Conservation (phyloP, 2,329 filamentous ascomycete genomes). For the Orbilia ellipsospora region DNA sequence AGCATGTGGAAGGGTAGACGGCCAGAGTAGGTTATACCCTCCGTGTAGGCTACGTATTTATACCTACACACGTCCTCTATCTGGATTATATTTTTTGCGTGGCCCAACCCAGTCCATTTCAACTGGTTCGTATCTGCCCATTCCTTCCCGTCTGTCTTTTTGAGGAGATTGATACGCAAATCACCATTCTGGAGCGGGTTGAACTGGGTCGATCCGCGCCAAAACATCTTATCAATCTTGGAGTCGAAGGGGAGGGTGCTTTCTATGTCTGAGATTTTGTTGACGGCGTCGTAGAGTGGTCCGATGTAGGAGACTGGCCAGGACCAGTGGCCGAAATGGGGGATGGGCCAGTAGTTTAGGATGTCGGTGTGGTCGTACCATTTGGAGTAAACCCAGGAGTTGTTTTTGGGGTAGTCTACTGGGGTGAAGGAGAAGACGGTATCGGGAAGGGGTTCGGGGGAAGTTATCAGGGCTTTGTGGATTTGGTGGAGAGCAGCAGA, state of each 20-base stretch:
- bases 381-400: slow-evolving; percentile 53
- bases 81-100: slow-evolving; percentile 64
- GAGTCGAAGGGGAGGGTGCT: slow-evolving; percentile 59
- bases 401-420: slow-evolving; percentile 51
- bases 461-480: slow-evolving; percentile 38
- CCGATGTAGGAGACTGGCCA: slow-evolving; percentile 50
- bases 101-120: slow-evolving; percentile 60
- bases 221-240: slow-evolving; percentile 59
- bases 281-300: slow-evolving; percentile 35
- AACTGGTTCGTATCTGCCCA: slow-evolving; percentile 68
- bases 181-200: slow-evolving; percentile 64
- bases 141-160: slow-evolving; percentile 60
- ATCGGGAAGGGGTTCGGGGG: slow-evolving; percentile 46
- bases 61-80: slow-evolving; percentile 68
- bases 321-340: slow-evolving; percentile 54
- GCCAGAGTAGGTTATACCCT: slow-evolving; percentile 69
- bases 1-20: slow-evolving; percentile 68
- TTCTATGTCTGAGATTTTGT: slow-evolving; percentile 24
- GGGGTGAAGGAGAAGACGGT: slow-evolving; percentile 53
- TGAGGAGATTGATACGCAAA: slow-evolving; percentile 64
- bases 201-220: slow-evolving; percentile 68
- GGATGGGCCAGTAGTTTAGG: slow-evolving; percentile 51
- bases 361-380: slow-evolving; percentile 51
- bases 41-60: slow-evolving; percentile 68
- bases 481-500: slow-evolving; percentile 48